phyloP scores from a whole-genome alignment of 116 monocot genomes.

The Phalaenopsis hybrid region DNA sequence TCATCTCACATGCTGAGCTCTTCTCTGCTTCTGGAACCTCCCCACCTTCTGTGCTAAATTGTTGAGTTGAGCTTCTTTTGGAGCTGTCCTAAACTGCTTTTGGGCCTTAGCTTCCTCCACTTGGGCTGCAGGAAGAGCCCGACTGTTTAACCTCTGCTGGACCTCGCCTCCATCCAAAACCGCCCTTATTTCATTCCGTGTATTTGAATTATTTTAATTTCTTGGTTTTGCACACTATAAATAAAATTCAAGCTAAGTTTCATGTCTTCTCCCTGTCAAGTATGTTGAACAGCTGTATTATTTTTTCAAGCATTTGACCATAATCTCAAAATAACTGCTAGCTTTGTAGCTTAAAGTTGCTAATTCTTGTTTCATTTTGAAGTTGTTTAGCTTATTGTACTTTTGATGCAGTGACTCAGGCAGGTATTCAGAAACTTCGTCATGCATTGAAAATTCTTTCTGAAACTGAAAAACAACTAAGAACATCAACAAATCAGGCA shows the following conservation, averaged over 20 bases:
- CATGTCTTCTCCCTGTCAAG: not conserved
- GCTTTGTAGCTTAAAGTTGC: not conserved
- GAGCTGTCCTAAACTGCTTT: no score
- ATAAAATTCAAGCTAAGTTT: no score
- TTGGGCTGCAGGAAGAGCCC: no score
- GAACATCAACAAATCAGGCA: conserved; percentile 87
- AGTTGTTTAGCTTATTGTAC: not conserved
- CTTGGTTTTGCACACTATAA: not conserved
- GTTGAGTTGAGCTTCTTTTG: no score
- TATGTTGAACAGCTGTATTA: not conserved
- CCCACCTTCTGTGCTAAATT: no score
- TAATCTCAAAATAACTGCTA: not conserved
- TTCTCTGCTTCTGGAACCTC: no score
- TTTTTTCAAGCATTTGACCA: not conserved
- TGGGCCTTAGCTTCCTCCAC: no score
- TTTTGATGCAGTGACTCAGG: conserved; percentile 43
- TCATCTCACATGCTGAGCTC: no score
- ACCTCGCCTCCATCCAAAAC: no score
- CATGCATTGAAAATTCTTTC: conserved; percentile 82
- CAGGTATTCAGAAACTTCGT: conserved; percentile 54
- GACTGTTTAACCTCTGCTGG: not conserved
- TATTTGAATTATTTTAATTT: not conserved
- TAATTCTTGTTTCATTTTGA: conserved; percentile 1
- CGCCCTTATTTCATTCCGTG: not conserved
- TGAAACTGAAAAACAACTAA: conserved; percentile 92